A percentile compares a stretch with the other conserved stretches of the same genome.
These are phyloP conservation scores for Trichoderma aggressivum DNA, from an alignment of 2,329 filamentous ascomycete species.

Conservation along the genomic window DNA sequence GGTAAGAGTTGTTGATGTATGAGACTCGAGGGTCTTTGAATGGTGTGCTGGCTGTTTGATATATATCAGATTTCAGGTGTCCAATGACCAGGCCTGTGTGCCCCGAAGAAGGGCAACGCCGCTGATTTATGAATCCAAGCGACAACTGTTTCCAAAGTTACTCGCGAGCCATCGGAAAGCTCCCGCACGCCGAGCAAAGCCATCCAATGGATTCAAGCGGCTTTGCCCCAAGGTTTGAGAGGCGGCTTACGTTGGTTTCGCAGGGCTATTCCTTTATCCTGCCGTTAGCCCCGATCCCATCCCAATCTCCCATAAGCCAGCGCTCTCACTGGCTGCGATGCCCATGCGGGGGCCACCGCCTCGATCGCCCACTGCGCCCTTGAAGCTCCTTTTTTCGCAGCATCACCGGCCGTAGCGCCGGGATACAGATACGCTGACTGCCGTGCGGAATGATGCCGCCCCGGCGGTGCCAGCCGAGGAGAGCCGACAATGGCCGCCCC, in stretches of 20 bases:
- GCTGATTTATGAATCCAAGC: background rate
- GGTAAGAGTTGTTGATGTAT: background rate
- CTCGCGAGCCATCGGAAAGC: conserved; percentile 20
- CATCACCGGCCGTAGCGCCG: conserved; percentile 16
- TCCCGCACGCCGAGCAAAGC: conserved; percentile 20
- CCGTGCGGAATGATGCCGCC: conserved; percentile 25
- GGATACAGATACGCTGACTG: background rate
- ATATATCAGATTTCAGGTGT: background rate
- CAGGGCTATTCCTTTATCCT: conserved; percentile 1
- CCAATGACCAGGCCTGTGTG: background rate
- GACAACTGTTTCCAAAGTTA: background rate
- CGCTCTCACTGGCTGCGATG: background rate
- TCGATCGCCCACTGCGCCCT: conserved; percentile 23
- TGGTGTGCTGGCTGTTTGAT: background rate
- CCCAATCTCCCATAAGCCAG: background rate
- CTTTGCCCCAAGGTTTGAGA: conserved; percentile 11
- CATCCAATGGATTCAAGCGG: conserved; percentile 23
- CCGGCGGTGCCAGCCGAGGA: conserved; percentile 35
- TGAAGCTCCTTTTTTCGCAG: conserved; percentile 2
- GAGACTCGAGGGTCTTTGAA: background rate
- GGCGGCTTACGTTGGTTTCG: conserved; percentile 8
- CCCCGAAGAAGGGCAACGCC: background rate
- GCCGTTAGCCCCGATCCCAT: background rate
- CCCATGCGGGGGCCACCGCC: background rate
- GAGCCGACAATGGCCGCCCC: conserved; percentile 41